Conservation (phyloP, 164 flowering plant species). For the Macadamia integrifolia region DNA sequence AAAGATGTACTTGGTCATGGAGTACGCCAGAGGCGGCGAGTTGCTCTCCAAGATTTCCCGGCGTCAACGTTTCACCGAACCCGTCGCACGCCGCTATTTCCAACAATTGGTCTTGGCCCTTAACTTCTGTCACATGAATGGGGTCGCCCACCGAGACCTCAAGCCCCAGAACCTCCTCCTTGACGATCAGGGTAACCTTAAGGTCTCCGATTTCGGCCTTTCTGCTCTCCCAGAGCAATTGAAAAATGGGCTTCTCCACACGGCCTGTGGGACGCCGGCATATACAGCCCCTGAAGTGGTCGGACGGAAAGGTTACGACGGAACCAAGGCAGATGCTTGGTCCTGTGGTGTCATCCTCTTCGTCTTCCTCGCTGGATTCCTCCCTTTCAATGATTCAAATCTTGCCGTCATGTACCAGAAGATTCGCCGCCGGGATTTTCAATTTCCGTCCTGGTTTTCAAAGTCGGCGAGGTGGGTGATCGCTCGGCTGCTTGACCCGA, state of each 20-base stretch:
- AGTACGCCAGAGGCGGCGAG: constrained; percentile 68
- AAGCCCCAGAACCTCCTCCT: constrained; percentile 76
- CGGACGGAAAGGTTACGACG: constrained; percentile 40
- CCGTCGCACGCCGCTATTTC: constrained; percentile 45
- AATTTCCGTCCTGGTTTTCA: constrained; percentile 49
- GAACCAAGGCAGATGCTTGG: constrained; percentile 37
- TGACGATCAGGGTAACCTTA: constrained; percentile 46
- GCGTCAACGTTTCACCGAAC: constrained; percentile 38
- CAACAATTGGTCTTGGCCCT: constrained; percentile 66
- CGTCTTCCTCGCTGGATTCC: constrained; percentile 43
- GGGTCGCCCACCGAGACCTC: constrained; percentile 69
- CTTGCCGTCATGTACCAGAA: constrained; percentile 49
- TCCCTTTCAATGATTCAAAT: constrained; percentile 66
- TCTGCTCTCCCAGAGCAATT: constrained; percentile 51
- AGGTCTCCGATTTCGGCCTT: constrained; percentile 74
- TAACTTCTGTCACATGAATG: constrained; percentile 55
- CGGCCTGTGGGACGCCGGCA: constrained; percentile 49
- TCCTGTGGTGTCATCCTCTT: constrained; percentile 72
- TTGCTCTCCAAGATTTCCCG: constrained; percentile 39
- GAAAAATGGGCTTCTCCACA: constrained; percentile 39
- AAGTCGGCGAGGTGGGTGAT: constrained; percentile 34
- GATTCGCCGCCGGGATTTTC: constrained; percentile 37
- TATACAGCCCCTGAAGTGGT: constrained; percentile 58
- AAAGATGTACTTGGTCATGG: constrained; percentile 72
- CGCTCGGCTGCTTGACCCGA: constrained; percentile 53